These are phyloP conservation scores for Sarocladiaceae sp. DNA, from an alignment of 2,329 filamentous ascomycete species.

Conservation along the genomic window DNA sequence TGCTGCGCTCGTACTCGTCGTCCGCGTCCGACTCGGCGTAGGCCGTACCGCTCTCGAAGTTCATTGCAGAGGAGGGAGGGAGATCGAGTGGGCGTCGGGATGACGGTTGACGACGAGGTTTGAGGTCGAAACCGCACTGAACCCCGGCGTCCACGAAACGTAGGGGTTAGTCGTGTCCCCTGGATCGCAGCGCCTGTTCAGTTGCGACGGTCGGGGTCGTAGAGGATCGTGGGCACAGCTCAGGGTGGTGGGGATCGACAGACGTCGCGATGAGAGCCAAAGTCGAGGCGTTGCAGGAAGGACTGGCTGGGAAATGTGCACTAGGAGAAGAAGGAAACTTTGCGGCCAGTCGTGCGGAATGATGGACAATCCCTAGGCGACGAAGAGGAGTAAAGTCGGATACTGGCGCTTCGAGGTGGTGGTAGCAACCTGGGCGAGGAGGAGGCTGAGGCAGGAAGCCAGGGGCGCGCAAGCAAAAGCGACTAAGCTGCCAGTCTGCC, in stretches of 20 bases:
- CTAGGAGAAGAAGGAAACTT: too few relatives aligned
- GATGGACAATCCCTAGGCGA: not conserved
- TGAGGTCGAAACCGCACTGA: not conserved
- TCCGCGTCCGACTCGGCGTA: constrained; percentile 79
- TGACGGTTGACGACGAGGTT: not conserved
- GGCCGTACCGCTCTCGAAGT: constrained; percentile 61
- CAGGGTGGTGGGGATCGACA: not conserved
- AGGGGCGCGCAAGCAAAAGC: constrained; percentile 8
- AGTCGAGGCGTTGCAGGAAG: not conserved
- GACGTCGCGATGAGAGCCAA: not conserved
- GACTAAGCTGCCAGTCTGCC: not conserved
- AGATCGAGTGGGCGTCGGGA: not conserved
- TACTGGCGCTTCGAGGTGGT: not conserved
- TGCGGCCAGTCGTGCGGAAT: not conserved
- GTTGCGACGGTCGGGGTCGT: not conserved
- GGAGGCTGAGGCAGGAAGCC: constrained; percentile 8
- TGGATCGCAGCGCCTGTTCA: constrained; percentile 7
- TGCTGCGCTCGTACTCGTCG: constrained; percentile 76
- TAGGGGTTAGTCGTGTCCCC: constrained; percentile 5
- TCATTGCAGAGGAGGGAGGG: constrained; percentile 34
- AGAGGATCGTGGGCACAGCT: not conserved
- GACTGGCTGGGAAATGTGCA: too few relatives aligned
- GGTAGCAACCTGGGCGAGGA: constrained; percentile 3
- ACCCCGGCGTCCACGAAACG: constrained; percentile 10
- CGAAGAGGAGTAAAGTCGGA: not conserved